phyloP scores from a whole-genome alignment of 1,139 yeast genomes.

The Nakaseomyces uthaithaninus region DNA sequence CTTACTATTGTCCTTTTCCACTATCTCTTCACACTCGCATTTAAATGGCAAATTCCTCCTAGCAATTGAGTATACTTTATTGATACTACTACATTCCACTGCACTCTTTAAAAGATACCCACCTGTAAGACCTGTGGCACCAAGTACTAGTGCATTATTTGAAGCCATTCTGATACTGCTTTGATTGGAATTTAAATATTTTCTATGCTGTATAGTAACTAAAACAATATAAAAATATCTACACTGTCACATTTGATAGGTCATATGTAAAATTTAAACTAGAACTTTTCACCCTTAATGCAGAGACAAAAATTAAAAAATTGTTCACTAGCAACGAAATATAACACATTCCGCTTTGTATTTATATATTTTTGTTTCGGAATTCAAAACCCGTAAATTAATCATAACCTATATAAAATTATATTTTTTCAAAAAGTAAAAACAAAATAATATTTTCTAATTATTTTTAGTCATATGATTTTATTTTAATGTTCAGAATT shows the following conservation, averaged over 20 bases:
- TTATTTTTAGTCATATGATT: neutral
- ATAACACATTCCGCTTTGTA: neutral
- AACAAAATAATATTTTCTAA: too few species aligned
- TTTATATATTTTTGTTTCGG: neutral
- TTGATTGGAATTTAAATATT: too few species aligned
- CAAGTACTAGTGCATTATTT: conserved; percentile 35
- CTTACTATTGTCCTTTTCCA: conserved; percentile 36
- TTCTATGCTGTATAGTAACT: too few species aligned
- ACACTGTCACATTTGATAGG: too few species aligned
- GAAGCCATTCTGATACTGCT: neutral
- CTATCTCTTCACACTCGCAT: conserved; percentile 9
- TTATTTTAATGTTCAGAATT: too few species aligned
- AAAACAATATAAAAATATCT: too few species aligned
- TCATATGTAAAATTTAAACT: too few species aligned
- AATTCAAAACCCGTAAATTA: neutral
- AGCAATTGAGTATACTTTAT: conserved; percentile 39
- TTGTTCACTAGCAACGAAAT: neutral
- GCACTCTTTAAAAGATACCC: conserved; percentile 38
- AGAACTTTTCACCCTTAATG: too few species aligned
- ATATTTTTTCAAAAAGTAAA: too few species aligned
- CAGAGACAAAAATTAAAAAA: neutral
- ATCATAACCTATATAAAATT: too few species aligned
- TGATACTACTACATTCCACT: conserved; percentile 30
- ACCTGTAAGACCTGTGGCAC: conserved; percentile 61
- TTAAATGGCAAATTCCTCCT: conserved; percentile 34